Base-by-base conservation (phyloP, 352 stramenopile genomes). In the Globisporangium yorkense region DNA sequence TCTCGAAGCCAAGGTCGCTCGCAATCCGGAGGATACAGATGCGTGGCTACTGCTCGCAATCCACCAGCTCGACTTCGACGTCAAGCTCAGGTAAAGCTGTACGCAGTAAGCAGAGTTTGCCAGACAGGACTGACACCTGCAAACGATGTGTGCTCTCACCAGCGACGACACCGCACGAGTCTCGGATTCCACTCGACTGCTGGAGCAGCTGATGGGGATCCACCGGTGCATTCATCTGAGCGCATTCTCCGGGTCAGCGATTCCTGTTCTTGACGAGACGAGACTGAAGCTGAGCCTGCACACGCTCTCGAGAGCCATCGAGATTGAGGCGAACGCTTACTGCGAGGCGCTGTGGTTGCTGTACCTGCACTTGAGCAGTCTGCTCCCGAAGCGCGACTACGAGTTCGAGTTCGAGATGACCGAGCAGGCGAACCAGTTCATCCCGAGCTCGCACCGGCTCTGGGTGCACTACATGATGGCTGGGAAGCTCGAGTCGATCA, bases 31-130 rank as follows among this genome's bases (percentile, higher is more conserved):
- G 8, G 63, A 80, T 16, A 69, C 57, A 24, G 64, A 73, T 50
- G 70, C 71, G 1, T 86, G 76, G 76, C 60, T 86, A 27, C 57
- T 74, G 51, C 51, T 86, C n/a, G 74, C 76, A 43, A 70, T 86
- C 40, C 63, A 64, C 41, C 70, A 86, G 29, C 67, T 86, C 41
- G 59, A 76, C 18, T 61, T 86, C 37, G 71, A 80, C 51, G 54
- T 73, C 51, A 62, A 50, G 5, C 35, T 62, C 2, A 79, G 73
- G 75, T 80, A 67, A 41, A 61, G 51, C 18, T 56, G 21, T 3
- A 6, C 31, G 44, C n/a, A n/a, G n/a, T 43, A 8, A 35, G 24
- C 27, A 2, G 53, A 18, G 15, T 12, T 9, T 45, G 5, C 33
- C 16, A 9, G 16, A 37, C 18, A 24, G 20, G 20, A 59, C 37